Evolutionary conservation across 73 alveolate genomes (phyloP).

Genomic region (Tetrahymena elliotti): DNA sequence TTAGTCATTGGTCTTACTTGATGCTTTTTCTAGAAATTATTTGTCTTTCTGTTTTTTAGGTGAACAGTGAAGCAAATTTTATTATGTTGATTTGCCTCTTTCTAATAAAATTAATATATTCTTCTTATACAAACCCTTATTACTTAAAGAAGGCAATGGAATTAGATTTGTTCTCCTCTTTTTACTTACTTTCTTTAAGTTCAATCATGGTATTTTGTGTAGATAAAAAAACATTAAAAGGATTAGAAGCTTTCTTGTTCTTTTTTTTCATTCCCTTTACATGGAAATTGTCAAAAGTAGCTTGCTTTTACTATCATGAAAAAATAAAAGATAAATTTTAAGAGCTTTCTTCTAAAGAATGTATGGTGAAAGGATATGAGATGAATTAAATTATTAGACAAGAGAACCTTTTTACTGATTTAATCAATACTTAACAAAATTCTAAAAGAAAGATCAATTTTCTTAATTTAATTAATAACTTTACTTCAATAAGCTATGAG

Average conservation of each 20-base stretch:
- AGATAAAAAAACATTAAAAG: neutral
- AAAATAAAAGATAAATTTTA: neutral
- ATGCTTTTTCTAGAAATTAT: neutral
- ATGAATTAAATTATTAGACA: neutral
- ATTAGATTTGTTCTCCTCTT: neutral
- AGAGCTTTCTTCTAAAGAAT: neutral
- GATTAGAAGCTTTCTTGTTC: neutral
- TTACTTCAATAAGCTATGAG: neutral
- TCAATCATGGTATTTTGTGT: neutral
- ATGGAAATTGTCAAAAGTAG: neutral
- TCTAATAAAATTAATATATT: neutral
- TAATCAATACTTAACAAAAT: neutral
- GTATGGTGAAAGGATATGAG: neutral
- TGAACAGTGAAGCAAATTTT: neutral
- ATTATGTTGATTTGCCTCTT: neutral
- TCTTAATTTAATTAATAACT: neutral
- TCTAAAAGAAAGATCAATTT: neutral
- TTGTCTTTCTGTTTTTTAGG: neutral
- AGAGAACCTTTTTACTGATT: neutral
- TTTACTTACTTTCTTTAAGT: neutral
- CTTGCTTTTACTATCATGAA: neutral
- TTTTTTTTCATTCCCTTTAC: neutral
- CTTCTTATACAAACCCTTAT: neutral
- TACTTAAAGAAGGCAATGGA: neutral
- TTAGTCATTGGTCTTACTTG: neutral